These are phyloP conservation scores for Chenopodium quinoa DNA, from an alignment of 148 eudicot genomes.

Conservation along the genomic window DNA sequence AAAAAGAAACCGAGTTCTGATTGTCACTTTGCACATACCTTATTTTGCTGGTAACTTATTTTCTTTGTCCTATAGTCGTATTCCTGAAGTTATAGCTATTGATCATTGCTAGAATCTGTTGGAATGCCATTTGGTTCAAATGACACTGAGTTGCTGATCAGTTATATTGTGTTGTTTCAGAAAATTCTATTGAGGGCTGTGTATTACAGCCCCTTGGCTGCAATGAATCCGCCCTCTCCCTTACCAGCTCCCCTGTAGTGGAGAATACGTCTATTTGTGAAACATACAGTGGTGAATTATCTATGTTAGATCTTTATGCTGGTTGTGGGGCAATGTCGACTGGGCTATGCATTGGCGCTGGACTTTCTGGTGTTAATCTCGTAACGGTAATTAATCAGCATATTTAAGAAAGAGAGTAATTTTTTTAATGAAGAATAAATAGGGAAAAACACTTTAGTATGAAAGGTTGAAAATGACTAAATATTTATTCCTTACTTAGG, in stretches of 20 bases:
- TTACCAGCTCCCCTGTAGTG: slow-evolving; percentile 38
- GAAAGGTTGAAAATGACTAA: neutral
- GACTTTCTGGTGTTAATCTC: slow-evolving; percentile 61
- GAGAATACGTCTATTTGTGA: slow-evolving; percentile 40
- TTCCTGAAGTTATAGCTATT: neutral
- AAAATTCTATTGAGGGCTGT: slow-evolving; percentile 3
- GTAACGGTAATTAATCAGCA: slow-evolving; percentile 56
- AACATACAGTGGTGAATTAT: slow-evolving; percentile 41
- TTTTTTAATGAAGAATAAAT: neutral
- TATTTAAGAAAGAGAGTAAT: slow-evolving; percentile 1
- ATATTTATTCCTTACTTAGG: neutral
- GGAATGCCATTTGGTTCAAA: neutral
- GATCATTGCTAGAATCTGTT: neutral
- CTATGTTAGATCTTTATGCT: slow-evolving; percentile 78
- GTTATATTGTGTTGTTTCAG: slow-evolving; percentile 19
- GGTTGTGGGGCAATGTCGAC: slow-evolving; percentile 99
- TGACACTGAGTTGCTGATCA: slow-evolving; percentile 5
- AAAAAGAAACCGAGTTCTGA: neutral
- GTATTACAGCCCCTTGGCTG: slow-evolving; percentile 19
- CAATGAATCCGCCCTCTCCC: slow-evolving; percentile 33
- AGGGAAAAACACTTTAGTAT: neutral
- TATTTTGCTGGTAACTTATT: neutral
- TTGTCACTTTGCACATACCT: neutral
- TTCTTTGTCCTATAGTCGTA: neutral
- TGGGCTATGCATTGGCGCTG: slow-evolving; percentile 87